A percentile compares a stretch with the other conserved stretches of the same genome.
phyloP scores from a whole-genome alignment of 2,329 filamentous ascomycete species.

The Hymenoscyphus scutula region DNA sequence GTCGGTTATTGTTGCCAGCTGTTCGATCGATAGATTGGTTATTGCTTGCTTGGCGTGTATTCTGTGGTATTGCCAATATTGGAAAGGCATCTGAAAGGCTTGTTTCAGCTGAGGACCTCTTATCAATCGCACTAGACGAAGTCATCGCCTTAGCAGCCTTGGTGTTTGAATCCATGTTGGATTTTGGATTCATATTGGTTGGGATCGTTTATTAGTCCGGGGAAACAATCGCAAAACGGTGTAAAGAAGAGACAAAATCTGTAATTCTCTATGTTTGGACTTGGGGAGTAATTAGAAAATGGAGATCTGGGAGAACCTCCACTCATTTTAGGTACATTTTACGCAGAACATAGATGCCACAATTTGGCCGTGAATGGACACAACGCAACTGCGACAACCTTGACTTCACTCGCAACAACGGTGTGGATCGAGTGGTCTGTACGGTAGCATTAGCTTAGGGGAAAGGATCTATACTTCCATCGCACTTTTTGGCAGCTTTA shows the following conservation, averaged over 20 bases:
- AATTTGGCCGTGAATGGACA: neutral
- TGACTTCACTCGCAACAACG: neutral
- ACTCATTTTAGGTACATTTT: neutral
- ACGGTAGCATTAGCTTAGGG: neutral
- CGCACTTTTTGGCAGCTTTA: neutral
- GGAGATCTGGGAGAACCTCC: neutral
- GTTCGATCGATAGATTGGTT: neutral
- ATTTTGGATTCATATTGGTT: neutral
- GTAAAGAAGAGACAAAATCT: no score
- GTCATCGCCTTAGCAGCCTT: neutral
- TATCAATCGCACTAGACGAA: neutral
- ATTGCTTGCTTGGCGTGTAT: neutral
- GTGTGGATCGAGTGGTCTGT: neutral
- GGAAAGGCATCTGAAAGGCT: no score
- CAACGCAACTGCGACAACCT: neutral
- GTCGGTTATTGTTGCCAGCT: neutral
- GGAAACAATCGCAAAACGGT: no score
- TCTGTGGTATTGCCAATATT: neutral
- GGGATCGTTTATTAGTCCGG: neutral
- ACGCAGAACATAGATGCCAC: neutral
- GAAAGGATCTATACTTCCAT: neutral
- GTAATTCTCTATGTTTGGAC: no score
- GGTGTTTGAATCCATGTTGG: neutral
- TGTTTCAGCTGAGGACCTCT: no score
- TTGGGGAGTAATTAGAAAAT: neutral